Conservation (phyloP, 768 basidiomycete species). For the Rhizopogon rudus region DNA sequence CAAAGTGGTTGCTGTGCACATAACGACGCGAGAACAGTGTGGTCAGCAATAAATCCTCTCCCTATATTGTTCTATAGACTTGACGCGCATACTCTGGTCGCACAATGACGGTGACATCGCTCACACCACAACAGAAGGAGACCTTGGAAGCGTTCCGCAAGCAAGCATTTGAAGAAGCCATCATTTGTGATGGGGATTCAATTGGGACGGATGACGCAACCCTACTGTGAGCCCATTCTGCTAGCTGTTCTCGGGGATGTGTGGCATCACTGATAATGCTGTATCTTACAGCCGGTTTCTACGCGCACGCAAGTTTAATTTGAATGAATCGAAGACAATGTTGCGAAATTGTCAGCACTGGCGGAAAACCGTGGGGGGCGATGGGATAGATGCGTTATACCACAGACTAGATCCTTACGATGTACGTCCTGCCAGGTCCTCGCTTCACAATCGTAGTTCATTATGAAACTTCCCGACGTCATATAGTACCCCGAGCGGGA, state of each 20-base stretch:
- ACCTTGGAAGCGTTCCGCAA: constrained; percentile 47
- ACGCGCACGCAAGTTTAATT: constrained; percentile 63
- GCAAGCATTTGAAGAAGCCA: constrained; percentile 45
- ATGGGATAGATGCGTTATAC: constrained; percentile 65
- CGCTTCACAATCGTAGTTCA: background rate
- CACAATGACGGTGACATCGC: background rate
- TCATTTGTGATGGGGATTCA: constrained; percentile 54
- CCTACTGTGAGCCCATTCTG: constrained; percentile 41
- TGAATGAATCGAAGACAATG: constrained; percentile 60
- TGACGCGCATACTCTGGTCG: background rate
- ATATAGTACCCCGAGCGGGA: constrained; percentile 64
- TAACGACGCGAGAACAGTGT: too few relatives aligned
- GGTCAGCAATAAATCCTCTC: background rate
- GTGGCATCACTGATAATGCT: constrained; percentile 3
- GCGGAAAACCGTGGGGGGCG: constrained; percentile 57
- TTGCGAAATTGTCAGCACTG: constrained; percentile 62
- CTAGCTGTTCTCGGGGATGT: background rate
- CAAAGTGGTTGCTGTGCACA: background rate
- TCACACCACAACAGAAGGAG: constrained; percentile 28
- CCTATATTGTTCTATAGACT: background rate
- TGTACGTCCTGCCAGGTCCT: constrained; percentile 42
- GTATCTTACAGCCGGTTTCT: constrained; percentile 55
- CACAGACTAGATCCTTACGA: constrained; percentile 62
- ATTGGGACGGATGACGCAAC: constrained; percentile 60
- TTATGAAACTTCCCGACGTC: background rate